Evolutionary conservation across 805 yeast species (phyloP).

Genomic region (Kuraishia ogatae): DNA sequence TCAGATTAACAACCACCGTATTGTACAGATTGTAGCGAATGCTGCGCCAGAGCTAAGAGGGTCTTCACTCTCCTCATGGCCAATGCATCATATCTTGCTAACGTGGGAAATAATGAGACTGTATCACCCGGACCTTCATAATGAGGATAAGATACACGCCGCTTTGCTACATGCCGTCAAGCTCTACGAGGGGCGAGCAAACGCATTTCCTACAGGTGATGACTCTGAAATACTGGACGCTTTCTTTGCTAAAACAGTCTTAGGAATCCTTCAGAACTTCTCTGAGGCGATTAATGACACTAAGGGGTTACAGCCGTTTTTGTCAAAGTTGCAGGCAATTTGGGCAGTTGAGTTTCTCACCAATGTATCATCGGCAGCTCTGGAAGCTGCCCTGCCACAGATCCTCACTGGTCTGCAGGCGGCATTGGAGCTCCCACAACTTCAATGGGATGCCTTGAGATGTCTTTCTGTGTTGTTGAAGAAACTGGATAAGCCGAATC

Average conservation of each 20-base stretch:
- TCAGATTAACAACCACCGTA: conserved; percentile 36
- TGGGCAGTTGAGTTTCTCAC: conserved; percentile 67
- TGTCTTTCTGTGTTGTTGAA: conserved; percentile 62
- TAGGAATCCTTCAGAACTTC: conserved; percentile 72
- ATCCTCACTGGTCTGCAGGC: conserved; percentile 80
- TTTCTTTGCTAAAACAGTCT: conserved; percentile 33
- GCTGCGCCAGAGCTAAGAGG: conserved; percentile 38
- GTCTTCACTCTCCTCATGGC: not conserved
- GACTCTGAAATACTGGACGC: conserved; percentile 9
- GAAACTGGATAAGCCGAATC: conserved; percentile 44
- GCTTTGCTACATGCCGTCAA: conserved; percentile 27
- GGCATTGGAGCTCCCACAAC: conserved; percentile 53
- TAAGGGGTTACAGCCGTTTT: conserved; percentile 61
- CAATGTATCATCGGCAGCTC: conserved; percentile 39
- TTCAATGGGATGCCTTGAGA: conserved; percentile 52
- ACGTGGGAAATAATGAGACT: conserved; percentile 37
- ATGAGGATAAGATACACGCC: conserved; percentile 25
- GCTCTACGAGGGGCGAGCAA: conserved; percentile 6
- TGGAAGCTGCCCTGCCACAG: conserved; percentile 72
- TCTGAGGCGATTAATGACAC: conserved; percentile 72
- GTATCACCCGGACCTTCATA: conserved; percentile 21
- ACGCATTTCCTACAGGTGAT: not conserved
- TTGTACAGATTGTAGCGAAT: conserved; percentile 43
- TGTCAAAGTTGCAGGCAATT: conserved; percentile 64
- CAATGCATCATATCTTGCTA: conserved; percentile 3